A percentile compares a stretch with the other conserved stretches of the same genome.
Evolutionary conservation across 257 asterid species (phyloP).

Genomic region (Echium plantagineum): DNA sequence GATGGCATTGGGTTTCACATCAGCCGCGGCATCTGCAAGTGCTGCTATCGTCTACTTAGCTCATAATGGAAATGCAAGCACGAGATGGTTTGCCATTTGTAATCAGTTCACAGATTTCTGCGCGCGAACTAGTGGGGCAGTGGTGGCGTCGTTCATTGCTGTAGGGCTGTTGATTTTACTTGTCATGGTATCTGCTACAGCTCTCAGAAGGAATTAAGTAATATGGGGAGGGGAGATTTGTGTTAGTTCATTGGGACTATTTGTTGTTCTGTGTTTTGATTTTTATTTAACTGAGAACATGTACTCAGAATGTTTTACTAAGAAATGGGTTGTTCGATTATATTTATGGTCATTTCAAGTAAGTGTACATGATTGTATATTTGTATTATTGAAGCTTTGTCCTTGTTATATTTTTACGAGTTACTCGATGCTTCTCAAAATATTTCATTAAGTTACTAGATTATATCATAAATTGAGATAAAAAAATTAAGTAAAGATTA

Average conservation of each 20-base stretch:
- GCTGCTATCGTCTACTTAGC: slow-evolving; percentile 79
- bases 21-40: slow-evolving; percentile 58
- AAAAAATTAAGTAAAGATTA: too few relatives aligned
- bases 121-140: slow-evolving; percentile 71
- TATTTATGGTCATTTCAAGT: too few relatives aligned
- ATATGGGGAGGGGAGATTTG: too few relatives aligned
- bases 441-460: too few relatives aligned
- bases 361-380: too few relatives aligned
- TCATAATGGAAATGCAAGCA: slow-evolving; percentile 59
- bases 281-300: too few relatives aligned
- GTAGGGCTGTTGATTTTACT: slow-evolving; percentile 38
- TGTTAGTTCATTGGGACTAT: not conserved
- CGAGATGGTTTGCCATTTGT: slow-evolving; percentile 73
- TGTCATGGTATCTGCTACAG: slow-evolving; percentile 50
- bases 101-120: slow-evolving; percentile 67
- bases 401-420: too few relatives aligned
- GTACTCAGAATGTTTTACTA: too few relatives aligned
- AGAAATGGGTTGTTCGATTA: too few relatives aligned
- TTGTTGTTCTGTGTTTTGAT: not conserved
- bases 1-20: slow-evolving; percentile 50
- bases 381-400: too few relatives aligned
- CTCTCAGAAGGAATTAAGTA: slow-evolving; percentile 44
- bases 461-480: too few relatives aligned
- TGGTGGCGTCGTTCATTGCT: slow-evolving; percentile 72
- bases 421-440: too few relatives aligned